Conservation (phyloP, 2,329 filamentous ascomycete genomes). For the Aspergillus sp. region DNA sequence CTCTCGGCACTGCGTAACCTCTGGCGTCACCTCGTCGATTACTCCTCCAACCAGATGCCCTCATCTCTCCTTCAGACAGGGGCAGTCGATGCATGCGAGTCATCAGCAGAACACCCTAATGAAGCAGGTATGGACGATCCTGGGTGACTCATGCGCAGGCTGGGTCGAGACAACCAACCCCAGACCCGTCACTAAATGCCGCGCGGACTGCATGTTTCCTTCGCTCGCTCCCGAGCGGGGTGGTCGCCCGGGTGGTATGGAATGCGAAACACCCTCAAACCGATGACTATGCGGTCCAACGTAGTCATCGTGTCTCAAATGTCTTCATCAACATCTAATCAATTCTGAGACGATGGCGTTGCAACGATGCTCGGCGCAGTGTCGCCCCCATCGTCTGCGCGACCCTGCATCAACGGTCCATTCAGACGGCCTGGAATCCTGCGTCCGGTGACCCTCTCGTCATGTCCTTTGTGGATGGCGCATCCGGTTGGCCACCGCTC, state of each 20-base stretch:
- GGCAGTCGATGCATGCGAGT: conserved; percentile 10
- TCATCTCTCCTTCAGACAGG: neutral
- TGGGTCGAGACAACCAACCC: too few relatives aligned
- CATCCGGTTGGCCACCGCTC: conserved; percentile 1
- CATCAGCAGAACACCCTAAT: conserved; percentile 10
- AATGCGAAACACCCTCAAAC: neutral
- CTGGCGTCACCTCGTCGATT: neutral
- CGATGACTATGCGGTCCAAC: neutral
- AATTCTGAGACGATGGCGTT: too few relatives aligned
- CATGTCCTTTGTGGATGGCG: neutral
- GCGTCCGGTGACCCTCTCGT: conserved; percentile 3
- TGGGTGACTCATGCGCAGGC: conserved; percentile 1
- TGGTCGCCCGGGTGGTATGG: neutral
- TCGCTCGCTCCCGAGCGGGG: too few relatives aligned
- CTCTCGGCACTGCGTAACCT: conserved; percentile 4
- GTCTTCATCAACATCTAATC: too few relatives aligned
- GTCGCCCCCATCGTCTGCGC: neutral
- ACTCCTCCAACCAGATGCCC: neutral
- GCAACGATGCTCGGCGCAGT: too few relatives aligned
- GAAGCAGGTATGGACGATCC: neutral
- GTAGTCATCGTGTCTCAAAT: too few relatives aligned
- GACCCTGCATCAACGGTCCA: conserved; percentile 3
- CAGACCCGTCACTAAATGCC: too few relatives aligned
- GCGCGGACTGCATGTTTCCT: too few relatives aligned
- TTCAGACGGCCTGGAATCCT: neutral